A percentile compares a stretch with the other conserved stretches of the same genome.
phyloP scores from a whole-genome alignment of 495 filamentous ascomycete species.

The Thozetella sp. region DNA sequence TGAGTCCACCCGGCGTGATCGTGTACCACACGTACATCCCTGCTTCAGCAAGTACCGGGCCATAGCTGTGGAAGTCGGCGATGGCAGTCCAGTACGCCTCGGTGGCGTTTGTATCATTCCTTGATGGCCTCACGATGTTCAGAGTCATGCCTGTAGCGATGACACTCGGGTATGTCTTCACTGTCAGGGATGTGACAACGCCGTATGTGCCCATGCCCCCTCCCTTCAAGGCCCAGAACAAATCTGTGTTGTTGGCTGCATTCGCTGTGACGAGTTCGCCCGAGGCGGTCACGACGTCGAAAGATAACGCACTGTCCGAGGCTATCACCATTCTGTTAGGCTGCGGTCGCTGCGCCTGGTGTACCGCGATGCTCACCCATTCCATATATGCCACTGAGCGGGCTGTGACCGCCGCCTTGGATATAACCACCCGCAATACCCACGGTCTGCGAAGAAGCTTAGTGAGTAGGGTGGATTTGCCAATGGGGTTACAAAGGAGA shows the following conservation, averaged over 20 bases:
- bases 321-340: conserved; percentile 52
- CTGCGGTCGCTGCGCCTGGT: too few relatives aligned
- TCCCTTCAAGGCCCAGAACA: conserved; percentile 56
- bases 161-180: conserved; percentile 32
- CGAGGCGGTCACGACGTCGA: conserved; percentile 50
- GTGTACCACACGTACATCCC: conserved; percentile 39
- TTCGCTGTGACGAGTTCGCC: conserved; percentile 49
- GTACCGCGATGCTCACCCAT: conserved; percentile 46
- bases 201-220: conserved; percentile 50
- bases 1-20: conserved; percentile 11
- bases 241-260: conserved; percentile 43
- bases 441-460: conserved; percentile 28
- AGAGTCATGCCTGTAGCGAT: conserved; percentile 23
- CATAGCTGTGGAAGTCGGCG: conserved; percentile 35
- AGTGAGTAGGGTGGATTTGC: not conserved
- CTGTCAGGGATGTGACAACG: conserved; percentile 43
- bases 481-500: not conserved
- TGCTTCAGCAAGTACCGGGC: conserved; percentile 29
- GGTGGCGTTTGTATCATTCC: conserved; percentile 14
- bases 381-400: conserved; percentile 51
- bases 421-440: conserved; percentile 44
- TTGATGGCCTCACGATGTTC: conserved; percentile 11
- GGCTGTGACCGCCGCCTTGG: conserved; percentile 60
- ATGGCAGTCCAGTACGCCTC: conserved; percentile 52
- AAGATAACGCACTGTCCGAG: conserved; percentile 50